These are phyloP conservation scores for Aspergillus sp. DNA, from an alignment of 2,329 filamentous ascomycete species.

Conservation along the genomic window DNA sequence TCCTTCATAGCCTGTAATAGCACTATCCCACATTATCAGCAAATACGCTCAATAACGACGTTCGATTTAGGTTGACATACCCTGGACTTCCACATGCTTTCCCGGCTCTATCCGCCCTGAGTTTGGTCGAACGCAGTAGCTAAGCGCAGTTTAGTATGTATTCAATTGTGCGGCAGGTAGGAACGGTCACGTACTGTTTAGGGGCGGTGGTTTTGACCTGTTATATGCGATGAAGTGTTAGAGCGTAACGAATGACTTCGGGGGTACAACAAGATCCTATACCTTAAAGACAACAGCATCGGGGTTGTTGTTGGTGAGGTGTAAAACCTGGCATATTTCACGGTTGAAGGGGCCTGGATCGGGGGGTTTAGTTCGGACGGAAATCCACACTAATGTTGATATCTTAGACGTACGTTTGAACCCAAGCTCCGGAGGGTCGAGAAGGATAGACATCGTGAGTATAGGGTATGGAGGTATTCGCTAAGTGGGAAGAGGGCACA, in stretches of 20 bases:
- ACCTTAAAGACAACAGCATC: slow-evolving; percentile 67
- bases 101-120: slow-evolving; percentile 92
- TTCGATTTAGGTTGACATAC: slow-evolving; percentile 46
- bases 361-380: slow-evolving; percentile 24
- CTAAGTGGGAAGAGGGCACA: slow-evolving; percentile 17
- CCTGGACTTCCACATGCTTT: slow-evolving; percentile 86
- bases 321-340: slow-evolving; percentile 63
- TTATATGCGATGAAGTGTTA: slow-evolving; percentile 21
- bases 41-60: slow-evolving; percentile 1
- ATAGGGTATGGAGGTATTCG: slow-evolving; percentile 12
- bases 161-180: slow-evolving; percentile 1
- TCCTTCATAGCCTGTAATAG: slow-evolving; percentile 97
- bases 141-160: slow-evolving; percentile 42
- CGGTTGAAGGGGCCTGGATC: slow-evolving; percentile 60
- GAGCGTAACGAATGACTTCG: slow-evolving; percentile 20
- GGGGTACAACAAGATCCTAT: slow-evolving; percentile 23
- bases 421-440: slow-evolving; percentile 85
- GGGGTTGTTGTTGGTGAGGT: slow-evolving; percentile 57
- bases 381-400: slow-evolving; percentile 14
- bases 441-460: slow-evolving; percentile 83
- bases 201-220: slow-evolving; percentile 99
- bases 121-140: slow-evolving; percentile 97
- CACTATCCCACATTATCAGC: slow-evolving; percentile 55
- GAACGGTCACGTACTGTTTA: slow-evolving; percentile 74
- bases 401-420: slow-evolving; percentile 69